Conservation (phyloP, 495 filamentous ascomycete genomes). For the Tirmania nivea region DNA sequence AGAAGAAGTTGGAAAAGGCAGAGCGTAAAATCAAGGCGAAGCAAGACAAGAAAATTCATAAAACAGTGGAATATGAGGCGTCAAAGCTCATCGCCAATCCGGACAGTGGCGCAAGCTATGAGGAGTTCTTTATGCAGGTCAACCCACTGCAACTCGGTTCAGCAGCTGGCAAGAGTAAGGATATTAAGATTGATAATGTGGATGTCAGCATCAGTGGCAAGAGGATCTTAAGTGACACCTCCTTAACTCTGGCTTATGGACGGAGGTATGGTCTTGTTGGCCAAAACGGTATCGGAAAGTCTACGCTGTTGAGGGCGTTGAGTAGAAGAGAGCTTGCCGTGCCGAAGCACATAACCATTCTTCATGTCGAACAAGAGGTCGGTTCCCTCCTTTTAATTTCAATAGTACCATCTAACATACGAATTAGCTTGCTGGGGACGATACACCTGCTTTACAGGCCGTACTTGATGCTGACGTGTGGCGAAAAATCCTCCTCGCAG, state of each 20-base stretch:
- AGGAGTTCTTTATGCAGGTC: constrained; percentile 99
- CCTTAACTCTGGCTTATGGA: constrained; percentile 74
- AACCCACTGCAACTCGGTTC: constrained; percentile 80
- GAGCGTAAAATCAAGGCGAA: constrained; percentile 96
- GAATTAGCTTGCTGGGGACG: constrained; percentile 70
- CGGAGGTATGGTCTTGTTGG: constrained; percentile 92
- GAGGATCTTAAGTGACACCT: constrained; percentile 77
- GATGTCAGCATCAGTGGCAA: constrained; percentile 80
- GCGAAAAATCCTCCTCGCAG: constrained; percentile 81
- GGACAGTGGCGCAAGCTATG: constrained; percentile 75
- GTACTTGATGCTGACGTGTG: constrained; percentile 97
- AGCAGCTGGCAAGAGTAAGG: constrained; percentile 69
- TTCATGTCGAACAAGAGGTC: constrained; percentile 97
- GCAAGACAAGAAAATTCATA: constrained; percentile 94
- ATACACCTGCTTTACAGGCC: constrained; percentile 84
- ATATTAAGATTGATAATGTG: constrained; percentile 92
- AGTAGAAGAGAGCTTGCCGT: constrained; percentile 86
- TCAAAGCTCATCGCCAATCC: constrained; percentile 70
- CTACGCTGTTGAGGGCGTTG: constrained; percentile 73
- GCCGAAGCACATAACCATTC: constrained; percentile 91
- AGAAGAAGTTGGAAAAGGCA: constrained; percentile 98
- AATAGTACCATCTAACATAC: constrained; percentile 8
- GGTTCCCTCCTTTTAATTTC: constrained; percentile 2
- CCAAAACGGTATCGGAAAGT: constrained; percentile 99
- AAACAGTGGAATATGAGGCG: constrained; percentile 92